phyloP scores from a whole-genome alignment of 768 basidiomycete species.

The Pisolithus marmoratus region DNA sequence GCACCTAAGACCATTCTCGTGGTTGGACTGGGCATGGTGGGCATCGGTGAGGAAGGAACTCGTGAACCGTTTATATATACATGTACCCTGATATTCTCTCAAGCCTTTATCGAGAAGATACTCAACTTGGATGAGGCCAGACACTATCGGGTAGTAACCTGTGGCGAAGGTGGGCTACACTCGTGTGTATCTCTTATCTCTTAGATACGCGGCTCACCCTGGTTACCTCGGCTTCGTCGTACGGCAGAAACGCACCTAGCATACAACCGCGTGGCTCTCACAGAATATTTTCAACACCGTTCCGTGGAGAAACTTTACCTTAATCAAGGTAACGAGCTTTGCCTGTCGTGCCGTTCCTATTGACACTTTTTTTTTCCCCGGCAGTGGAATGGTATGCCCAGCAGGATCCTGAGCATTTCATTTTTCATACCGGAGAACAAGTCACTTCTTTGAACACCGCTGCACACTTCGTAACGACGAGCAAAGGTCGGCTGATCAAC shows the following conservation, averaged over 20 bases:
- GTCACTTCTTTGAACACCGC: conserved; percentile 36
- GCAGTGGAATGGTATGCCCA: conserved; percentile 55
- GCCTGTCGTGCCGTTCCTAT: neutral
- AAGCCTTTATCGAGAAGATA: conserved; percentile 68
- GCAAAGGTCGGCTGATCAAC: conserved; percentile 35
- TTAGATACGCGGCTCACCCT: conserved; percentile 11
- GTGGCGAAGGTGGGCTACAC: conserved; percentile 45
- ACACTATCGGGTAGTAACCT: conserved; percentile 50
- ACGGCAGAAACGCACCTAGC: conserved; percentile 38
- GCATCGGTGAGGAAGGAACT: conserved; percentile 36
- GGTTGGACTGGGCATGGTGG: conserved; percentile 59
- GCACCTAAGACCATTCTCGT: conserved; percentile 8
- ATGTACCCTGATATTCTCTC: neutral
- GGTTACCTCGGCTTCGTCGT: conserved; percentile 1
- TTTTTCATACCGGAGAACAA: conserved; percentile 43
- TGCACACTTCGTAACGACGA: conserved; percentile 42
- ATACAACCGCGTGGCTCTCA: conserved; percentile 47
- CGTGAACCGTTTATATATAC: neutral
- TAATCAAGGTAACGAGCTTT: conserved; percentile 33
- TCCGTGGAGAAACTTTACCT: conserved; percentile 55
- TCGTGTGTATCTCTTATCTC: conserved; percentile 13
- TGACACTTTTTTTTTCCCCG: neutral
- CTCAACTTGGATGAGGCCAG: conserved; percentile 47
- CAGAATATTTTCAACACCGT: conserved; percentile 60
- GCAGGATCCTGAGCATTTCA: conserved; percentile 52